Percentiles rank a stretch among this genome's conserved stretches.
Evolutionary conservation across 768 basidiomycete species (phyloP).

Genomic region (Candolleomyces aberdarensis): DNA sequence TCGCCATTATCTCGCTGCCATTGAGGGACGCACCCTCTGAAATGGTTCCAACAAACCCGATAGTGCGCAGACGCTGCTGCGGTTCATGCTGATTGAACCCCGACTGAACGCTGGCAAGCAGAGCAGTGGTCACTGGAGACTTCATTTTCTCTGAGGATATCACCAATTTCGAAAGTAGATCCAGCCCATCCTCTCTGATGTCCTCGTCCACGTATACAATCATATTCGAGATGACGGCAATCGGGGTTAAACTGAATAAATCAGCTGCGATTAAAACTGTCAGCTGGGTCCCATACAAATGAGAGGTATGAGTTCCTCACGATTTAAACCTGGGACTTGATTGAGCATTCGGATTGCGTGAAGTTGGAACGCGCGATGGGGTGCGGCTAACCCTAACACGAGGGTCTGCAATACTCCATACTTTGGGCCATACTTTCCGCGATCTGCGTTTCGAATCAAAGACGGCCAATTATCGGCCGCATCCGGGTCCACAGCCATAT

Average conservation of each 20-base stretch:
- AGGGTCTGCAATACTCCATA: not conserved
- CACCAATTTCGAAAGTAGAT: not conserved
- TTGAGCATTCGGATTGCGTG: constrained; percentile 3
- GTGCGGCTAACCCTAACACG: not conserved
- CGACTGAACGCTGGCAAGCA: not conserved
- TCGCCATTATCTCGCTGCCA: too few species aligned
- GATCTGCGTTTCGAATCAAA: not conserved
- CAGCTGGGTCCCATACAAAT: too few species aligned
- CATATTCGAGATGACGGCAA: not conserved
- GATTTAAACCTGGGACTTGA: not conserved
- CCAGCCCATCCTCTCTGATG: not conserved
- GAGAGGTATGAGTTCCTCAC: not conserved
- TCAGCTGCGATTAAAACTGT: not conserved
- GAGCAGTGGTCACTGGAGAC: not conserved
- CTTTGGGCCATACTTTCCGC: too few species aligned
- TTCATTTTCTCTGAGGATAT: not conserved
- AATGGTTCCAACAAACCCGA: too few species aligned
- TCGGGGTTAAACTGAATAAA: not conserved
- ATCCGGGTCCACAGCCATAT: not conserved
- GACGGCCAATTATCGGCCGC: not conserved
- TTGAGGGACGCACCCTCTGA: too few species aligned
- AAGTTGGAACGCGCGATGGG: not conserved
- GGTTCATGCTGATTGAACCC: not conserved
- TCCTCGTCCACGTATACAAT: not conserved
- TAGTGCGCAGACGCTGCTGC: too few species aligned